phyloP scores from a whole-genome alignment of 176 grass and related monocot genomes.

The Hordeum vulgare region MorexV3_pseudomolecules_assembly NC_058523.1:244660631-244661130 shows the following conservation, averaged over 20 bases:
- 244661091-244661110: neutral
- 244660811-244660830: too few species aligned
- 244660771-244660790: too few species aligned
- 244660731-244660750: too few species aligned
- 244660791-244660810: too few species aligned
- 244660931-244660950: neutral
- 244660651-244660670: too few species aligned
- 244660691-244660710: too few species aligned
- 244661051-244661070: neutral
- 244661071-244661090: neutral
- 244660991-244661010: neutral
- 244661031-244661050: neutral
- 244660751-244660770: too few species aligned
- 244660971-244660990: neutral
- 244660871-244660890: neutral
- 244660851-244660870: neutral
- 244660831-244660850: neutral
- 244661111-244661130: neutral
- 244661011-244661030: neutral
- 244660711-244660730: too few species aligned
- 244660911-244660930: neutral
- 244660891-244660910: neutral
- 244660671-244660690: too few species aligned
- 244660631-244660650: too few species aligned
- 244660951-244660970: neutral